Percentiles rank a stretch among this genome's conserved stretches.
Conservation (phyloP, 1,284 basidiomycete species). For the Agroathelia rolfsii region DNA sequence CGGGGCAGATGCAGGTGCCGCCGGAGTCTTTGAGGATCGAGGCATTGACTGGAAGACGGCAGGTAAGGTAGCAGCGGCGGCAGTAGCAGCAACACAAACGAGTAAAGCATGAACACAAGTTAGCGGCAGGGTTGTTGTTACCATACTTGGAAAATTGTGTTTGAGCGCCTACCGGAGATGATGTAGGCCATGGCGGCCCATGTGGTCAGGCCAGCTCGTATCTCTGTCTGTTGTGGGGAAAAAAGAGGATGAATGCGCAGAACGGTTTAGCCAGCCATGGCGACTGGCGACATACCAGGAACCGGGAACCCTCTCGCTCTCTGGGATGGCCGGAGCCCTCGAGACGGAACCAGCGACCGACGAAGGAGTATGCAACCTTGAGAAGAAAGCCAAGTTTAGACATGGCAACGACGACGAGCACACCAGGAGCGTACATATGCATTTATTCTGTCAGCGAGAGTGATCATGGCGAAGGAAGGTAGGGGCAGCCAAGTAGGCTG, state of each 20-base stretch:
- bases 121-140: slow-evolving; percentile 54
- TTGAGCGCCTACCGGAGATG: slow-evolving; percentile 1
- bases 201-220: slow-evolving; percentile 76
- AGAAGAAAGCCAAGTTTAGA: slow-evolving; percentile 4
- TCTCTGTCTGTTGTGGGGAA: slow-evolving; percentile 52
- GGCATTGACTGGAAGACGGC: slow-evolving; percentile 49
- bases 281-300: slow-evolving; percentile 39
- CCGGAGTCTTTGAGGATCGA: slow-evolving; percentile 69
- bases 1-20: slow-evolving; percentile 79
- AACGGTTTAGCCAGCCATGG: neutral
- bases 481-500: slow-evolving; percentile 11
- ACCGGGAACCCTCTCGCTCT: slow-evolving; percentile 68
- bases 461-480: slow-evolving; percentile 14
- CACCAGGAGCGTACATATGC: slow-evolving; percentile 12
- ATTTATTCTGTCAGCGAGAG: slow-evolving; percentile 19
- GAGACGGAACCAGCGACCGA: slow-evolving; percentile 77
- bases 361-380: slow-evolving; percentile 59
- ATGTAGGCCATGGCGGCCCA: slow-evolving; percentile 44
- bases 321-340: slow-evolving; percentile 75
- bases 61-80: too few species aligned
- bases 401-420: neutral
- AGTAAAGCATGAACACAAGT: slow-evolving; percentile 10
- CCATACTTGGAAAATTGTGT: slow-evolving; percentile 18
- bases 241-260: slow-evolving; percentile 1
- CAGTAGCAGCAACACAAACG: too few species aligned